A percentile compares a stretch with the other conserved stretches of the same genome.
Evolutionary conservation across 208 protist genomes (phyloP).

Genomic region (Acanthamoeba divionensis): DNA sequence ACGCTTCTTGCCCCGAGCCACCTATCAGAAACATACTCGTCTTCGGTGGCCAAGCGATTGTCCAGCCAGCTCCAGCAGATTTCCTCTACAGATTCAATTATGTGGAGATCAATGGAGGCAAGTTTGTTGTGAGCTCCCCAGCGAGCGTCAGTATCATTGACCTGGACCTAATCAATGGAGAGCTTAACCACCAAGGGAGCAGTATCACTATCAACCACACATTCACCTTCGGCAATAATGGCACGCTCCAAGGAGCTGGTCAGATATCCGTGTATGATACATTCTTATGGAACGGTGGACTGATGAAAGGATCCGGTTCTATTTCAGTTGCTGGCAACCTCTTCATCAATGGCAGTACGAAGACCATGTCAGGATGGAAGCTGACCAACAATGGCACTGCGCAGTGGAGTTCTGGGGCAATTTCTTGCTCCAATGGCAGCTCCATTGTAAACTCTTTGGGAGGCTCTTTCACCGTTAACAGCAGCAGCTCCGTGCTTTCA

Average conservation of each 20-base stretch:
- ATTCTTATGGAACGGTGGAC: constrained; percentile 4
- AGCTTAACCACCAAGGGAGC: constrained; percentile 11
- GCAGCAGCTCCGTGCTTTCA: neutral
- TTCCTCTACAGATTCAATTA: constrained; percentile 50
- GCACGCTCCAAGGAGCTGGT: neutral
- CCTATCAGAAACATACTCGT: neutral
- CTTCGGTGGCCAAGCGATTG: neutral
- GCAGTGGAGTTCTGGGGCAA: neutral
- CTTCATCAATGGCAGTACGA: too few species aligned
- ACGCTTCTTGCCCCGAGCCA: neutral
- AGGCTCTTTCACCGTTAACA: neutral
- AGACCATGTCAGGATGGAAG: too few species aligned
- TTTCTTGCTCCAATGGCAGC: neutral
- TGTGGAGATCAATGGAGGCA: neutral
- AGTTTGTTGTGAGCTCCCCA: neutral
- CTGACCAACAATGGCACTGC: too few species aligned
- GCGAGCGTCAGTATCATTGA: constrained; percentile 7
- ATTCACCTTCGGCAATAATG: too few species aligned
- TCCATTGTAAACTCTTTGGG: neutral
- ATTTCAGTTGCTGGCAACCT: too few species aligned
- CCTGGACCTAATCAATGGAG: neutral
- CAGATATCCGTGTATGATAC: neutral
- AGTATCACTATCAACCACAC: too few species aligned
- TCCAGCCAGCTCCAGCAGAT: neutral
- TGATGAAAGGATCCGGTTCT: constrained; percentile 25